Evolutionary conservation across 2,329 filamentous ascomycete genomes (phyloP), one percentile per base, ranked within the genome.

Genomic region (Cytospora schulzeri): DNA sequence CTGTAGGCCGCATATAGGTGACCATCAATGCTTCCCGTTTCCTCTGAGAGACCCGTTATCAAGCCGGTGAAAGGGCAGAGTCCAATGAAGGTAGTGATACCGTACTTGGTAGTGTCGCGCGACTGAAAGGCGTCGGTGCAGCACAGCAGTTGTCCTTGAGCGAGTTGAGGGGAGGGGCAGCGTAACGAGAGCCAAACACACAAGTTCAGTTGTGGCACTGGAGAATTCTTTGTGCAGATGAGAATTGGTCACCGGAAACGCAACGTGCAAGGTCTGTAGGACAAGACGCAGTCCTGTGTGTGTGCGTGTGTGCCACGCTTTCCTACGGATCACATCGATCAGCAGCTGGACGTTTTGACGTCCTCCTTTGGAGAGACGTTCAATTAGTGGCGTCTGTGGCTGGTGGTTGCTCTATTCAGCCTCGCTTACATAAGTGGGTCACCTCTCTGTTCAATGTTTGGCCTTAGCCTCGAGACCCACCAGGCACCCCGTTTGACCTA

Each of bases 111-210:
- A 63, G 55, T 50, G 57, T 66, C 57, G 50, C 61, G 61, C 64
- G 57, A 38, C 54, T 61, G 57, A 33, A 45, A 64, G 41, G 33
- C 57, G 53, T 50, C 64, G n/a, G 52, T 35, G 57, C 57, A 41
- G 53, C 57, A 66, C 64, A 66, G 53, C 64, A 63, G 31, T 33
- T 33, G 60, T 54, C 52, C 64, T 64, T 64, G 64, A 31, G 53
- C 60, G 26, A 64, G 64, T 45, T 52, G 54, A 62, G 35, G 38
- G 54, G 59, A 38, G 26, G 59, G 51, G 53, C 54, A 51, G 53
- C 61, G 54, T 56, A 55, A 60, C 57, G 53, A 31, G n/a, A 52
- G 53, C 57, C 61, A 38, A 61, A 61, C 64, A 62, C 60, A 64
- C 61, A 41, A 50, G 26, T 56, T 54, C 51, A 62, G 56, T 41